Conservation (phyloP, 108 stramenopile genomes). For the Skeletonema potamos region DNA sequence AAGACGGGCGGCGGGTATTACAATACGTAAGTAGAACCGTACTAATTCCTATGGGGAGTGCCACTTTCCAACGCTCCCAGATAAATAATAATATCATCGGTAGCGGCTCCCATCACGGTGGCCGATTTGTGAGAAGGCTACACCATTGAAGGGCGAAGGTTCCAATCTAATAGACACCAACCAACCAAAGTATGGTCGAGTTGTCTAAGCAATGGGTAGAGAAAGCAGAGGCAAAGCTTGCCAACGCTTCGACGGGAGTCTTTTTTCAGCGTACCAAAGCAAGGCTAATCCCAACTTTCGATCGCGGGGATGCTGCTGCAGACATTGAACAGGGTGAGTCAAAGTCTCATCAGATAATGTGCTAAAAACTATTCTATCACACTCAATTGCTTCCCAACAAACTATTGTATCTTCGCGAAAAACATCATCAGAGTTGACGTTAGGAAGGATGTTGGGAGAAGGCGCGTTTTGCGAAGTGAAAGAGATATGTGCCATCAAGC, state of each 20-base stretch:
- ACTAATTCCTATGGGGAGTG: too few species aligned
- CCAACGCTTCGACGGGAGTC: conserved; percentile 9
- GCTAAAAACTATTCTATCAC: not conserved
- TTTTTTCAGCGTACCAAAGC: conserved; percentile 30
- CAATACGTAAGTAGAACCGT: too few species aligned
- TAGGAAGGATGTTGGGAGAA: conserved; percentile 66
- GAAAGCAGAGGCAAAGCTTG: conserved; percentile 9
- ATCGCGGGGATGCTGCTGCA: conserved; percentile 11
- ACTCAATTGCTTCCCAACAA: not conserved
- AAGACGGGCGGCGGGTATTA: too few species aligned
- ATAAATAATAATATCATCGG: too few species aligned
- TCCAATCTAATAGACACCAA: too few species aligned
- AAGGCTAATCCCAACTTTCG: conserved; percentile 39
- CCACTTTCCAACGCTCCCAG: too few species aligned
- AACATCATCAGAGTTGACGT: conserved; percentile 49
- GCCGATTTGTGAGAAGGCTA: too few species aligned
- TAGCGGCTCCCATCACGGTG: too few species aligned
- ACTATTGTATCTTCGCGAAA: not conserved
- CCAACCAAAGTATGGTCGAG: not conserved
- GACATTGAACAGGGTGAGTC: not conserved
- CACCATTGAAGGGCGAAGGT: too few species aligned
- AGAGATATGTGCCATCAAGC: conserved; percentile 54
- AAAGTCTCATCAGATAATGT: not conserved
- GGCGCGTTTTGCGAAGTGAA: conserved; percentile 82
- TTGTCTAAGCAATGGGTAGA: not conserved